Conservation (phyloP, 2,329 filamentous ascomycete genomes). For the Elsinoe fawcettii region DNA sequence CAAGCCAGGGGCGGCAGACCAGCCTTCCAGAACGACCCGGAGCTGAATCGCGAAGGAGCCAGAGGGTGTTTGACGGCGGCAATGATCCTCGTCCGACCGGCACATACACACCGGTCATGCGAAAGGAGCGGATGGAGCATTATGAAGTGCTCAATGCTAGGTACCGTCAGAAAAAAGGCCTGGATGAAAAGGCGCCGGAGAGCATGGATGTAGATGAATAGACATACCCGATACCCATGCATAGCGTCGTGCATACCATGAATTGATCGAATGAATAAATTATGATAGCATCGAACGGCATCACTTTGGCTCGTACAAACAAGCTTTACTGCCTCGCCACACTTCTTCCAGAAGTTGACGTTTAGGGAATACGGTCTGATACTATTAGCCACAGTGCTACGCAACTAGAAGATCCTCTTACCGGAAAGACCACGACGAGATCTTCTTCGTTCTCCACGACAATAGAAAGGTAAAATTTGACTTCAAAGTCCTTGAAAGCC, state of each 20-base stretch:
- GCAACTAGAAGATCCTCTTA: constrained; percentile 28
- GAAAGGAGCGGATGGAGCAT: constrained; percentile 48
- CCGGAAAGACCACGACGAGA: constrained; percentile 90
- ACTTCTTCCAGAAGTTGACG: constrained; percentile 73
- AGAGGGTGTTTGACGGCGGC: constrained; percentile 52
- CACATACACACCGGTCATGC: constrained; percentile 49
- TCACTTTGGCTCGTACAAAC: constrained; percentile 63
- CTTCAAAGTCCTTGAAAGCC: constrained; percentile 86
- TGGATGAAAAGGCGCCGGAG: constrained; percentile 26
- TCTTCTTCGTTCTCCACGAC: constrained; percentile 84
- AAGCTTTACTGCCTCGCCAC: constrained; percentile 77
- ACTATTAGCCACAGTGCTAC: neutral
- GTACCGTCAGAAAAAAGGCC: constrained; percentile 47
- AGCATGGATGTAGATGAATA: constrained; percentile 26
- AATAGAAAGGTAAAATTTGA: constrained; percentile 80
- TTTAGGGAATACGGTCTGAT: constrained; percentile 35
- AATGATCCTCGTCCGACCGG: constrained; percentile 48
- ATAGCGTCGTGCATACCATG: no score
- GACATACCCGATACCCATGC: neutral
- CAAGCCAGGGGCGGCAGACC: constrained; percentile 32
- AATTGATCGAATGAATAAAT: neutral
- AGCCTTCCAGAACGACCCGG: constrained; percentile 19
- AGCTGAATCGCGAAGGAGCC: constrained; percentile 29
- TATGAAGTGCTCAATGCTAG: constrained; percentile 56
- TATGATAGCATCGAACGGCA: constrained; percentile 23